Percentiles rank a stretch among this genome's conserved stretches.
phyloP scores from a whole-genome alignment of 2,329 filamentous ascomycete genomes.

The Pseudogymnoascus sp. region DNA sequence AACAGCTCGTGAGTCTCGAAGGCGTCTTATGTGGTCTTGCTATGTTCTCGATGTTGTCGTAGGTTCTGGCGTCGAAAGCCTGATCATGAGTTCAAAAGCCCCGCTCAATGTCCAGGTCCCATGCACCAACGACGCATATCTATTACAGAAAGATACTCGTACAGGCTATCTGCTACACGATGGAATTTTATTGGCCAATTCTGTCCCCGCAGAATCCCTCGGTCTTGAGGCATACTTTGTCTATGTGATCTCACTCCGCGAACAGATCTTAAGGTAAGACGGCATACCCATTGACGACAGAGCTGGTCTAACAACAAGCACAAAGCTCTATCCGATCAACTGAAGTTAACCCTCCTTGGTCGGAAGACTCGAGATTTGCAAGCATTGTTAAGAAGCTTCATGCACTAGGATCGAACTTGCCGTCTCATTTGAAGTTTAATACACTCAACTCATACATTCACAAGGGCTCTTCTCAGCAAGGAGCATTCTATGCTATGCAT shows the following conservation, averaged over 20 bases:
- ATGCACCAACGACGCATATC: conserved; percentile 10
- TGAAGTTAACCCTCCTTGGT: conserved; percentile 16
- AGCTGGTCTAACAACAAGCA: neutral
- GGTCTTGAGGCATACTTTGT: neutral
- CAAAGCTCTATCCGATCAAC: conserved; percentile 18
- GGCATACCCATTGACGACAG: neutral
- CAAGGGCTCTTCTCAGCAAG: conserved; percentile 18
- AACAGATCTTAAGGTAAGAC: conserved; percentile 9
- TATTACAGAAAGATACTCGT: neutral
- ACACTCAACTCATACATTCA: conserved; percentile 21
- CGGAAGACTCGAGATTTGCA: conserved; percentile 17
- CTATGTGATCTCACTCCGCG: conserved; percentile 2
- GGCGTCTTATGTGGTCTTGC: conserved; percentile 13
- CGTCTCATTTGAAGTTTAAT: conserved; percentile 19
- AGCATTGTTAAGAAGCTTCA: conserved; percentile 21
- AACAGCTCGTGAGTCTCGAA: conserved; percentile 8
- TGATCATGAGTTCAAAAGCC: conserved; percentile 5
- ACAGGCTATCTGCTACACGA: neutral
- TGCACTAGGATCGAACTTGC: conserved; percentile 18
- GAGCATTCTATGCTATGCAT: conserved; percentile 23
- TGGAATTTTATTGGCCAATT: neutral
- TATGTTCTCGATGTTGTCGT: conserved; percentile 12
- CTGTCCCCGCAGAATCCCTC: neutral
- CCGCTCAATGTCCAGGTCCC: conserved; percentile 5
- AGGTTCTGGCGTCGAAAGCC: conserved; percentile 13